Evolutionary conservation across 768 basidiomycete genomes (phyloP).

Genomic region (Agrocybe praecox): DNA sequence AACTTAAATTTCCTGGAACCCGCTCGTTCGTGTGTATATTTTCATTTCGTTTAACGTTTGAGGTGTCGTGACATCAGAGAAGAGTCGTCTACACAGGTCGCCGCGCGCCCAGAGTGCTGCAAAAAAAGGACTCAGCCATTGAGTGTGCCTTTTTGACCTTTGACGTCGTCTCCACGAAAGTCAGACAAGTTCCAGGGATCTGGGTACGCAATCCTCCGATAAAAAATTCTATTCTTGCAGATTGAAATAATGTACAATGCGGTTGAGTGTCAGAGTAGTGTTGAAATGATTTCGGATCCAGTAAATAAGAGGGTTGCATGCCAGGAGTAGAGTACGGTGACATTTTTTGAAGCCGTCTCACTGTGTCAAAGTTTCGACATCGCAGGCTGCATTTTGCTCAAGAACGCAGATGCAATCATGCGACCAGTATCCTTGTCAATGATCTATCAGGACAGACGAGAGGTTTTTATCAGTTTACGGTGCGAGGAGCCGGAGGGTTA

Average conservation of each 20-base stretch:
- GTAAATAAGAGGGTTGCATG: not conserved
- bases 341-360: too few species aligned
- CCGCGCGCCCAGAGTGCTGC: too few species aligned
- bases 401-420: slow-evolving; percentile 64
- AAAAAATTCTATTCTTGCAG: not conserved
- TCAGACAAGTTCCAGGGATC: not conserved
- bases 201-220: not conserved
- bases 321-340: slow-evolving; percentile 27
- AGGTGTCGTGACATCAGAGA: too few species aligned
- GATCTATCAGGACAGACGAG: slow-evolving; percentile 39
- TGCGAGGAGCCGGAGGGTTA: not conserved
- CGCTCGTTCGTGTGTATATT: too few species aligned
- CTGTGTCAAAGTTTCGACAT: slow-evolving; percentile 44
- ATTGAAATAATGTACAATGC: slow-evolving; percentile 5
- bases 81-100: too few species aligned
- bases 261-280: not conserved
- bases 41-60: too few species aligned
- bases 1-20: too few species aligned
- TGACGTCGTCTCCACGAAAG: not conserved
- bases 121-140: too few species aligned
- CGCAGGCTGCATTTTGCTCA: slow-evolving; percentile 76
- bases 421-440: slow-evolving; percentile 59
- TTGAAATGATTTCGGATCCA: not conserved
- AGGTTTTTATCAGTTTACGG: not conserved
- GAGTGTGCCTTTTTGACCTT: not conserved